phyloP scores from a whole-genome alignment of 305 asterid genomes.

The Fraxinus angustifolia region DNA sequence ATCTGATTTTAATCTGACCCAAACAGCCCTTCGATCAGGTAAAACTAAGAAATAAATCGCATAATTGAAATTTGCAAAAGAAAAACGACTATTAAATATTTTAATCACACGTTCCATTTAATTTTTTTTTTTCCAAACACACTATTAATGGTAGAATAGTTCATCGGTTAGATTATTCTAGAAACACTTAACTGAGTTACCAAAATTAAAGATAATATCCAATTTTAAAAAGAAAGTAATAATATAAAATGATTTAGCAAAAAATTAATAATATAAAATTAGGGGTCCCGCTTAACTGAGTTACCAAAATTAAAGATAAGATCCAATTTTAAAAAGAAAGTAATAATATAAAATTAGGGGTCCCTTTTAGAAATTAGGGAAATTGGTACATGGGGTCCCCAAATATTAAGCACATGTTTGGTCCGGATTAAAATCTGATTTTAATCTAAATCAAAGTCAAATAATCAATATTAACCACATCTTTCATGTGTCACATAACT shows the following conservation, averaged over 20 bases:
- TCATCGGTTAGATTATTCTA: background rate
- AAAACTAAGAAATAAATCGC: background rate
- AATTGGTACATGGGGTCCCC: background rate
- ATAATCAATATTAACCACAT: no score
- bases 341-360: background rate
- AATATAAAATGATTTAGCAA: background rate
- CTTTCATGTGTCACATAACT: no score
- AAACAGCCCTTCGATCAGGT: background rate
- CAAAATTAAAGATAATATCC: background rate
- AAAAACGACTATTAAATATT: background rate
- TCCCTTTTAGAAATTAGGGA: background rate
- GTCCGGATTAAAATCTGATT: no score
- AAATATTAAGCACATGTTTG: background rate
- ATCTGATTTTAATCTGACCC: no score
- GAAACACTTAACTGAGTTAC: background rate
- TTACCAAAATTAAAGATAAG: background rate
- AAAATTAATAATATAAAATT: background rate
- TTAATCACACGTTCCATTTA: background rate
- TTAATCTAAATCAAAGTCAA: no score
- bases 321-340: background rate
- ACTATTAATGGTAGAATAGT: background rate
- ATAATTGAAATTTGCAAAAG: background rate
- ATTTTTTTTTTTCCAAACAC: background rate
- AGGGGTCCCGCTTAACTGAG: background rate
- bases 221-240: background rate